Percentiles rank a stretch among this genome's conserved stretches.
Evolutionary conservation across 768 basidiomycete genomes (phyloP).

Genomic region (Boletus rubropictus): DNA sequence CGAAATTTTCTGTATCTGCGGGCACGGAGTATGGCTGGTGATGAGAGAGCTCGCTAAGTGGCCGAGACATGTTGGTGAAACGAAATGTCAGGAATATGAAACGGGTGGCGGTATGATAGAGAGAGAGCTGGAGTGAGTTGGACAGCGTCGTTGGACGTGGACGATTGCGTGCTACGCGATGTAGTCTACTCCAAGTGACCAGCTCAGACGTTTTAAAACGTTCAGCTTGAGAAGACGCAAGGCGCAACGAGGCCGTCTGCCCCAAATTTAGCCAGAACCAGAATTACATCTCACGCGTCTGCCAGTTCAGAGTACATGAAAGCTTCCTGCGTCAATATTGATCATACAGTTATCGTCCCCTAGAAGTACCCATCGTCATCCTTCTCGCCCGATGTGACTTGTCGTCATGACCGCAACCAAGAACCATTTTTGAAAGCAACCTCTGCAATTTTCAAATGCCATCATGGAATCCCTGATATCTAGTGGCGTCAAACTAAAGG

Average conservation of each 20-base stretch:
- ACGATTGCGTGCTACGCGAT: constrained; percentile 16
- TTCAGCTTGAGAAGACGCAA: constrained; percentile 10
- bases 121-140: constrained; percentile 11
- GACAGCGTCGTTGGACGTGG: constrained; percentile 6
- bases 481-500: constrained; percentile 22
- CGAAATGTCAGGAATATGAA: constrained; percentile 23
- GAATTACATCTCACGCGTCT: constrained; percentile 20
- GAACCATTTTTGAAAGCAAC: constrained; percentile 1
- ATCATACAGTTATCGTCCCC: constrained; percentile 9
- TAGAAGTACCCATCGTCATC: background rate
- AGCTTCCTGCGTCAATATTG: constrained; percentile 11
- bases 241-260: constrained; percentile 21
- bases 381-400: constrained; percentile 16
- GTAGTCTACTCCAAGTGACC: constrained; percentile 11
- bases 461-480: constrained; percentile 21
- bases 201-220: constrained; percentile 21
- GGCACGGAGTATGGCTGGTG: constrained; percentile 16
- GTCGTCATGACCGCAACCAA: constrained; percentile 20
- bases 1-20: constrained; percentile 9
- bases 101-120: constrained; percentile 7
- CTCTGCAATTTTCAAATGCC: constrained; percentile 19
- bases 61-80: constrained; percentile 24
- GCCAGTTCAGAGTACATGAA: constrained; percentile 14
- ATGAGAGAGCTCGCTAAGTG: constrained; percentile 16
- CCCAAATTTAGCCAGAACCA: constrained; percentile 19